A percentile compares a stretch with the other conserved stretches of the same genome.
Conservation (phyloP, 1,284 basidiomycete species). For the Cryptococcus sp. region DNA sequence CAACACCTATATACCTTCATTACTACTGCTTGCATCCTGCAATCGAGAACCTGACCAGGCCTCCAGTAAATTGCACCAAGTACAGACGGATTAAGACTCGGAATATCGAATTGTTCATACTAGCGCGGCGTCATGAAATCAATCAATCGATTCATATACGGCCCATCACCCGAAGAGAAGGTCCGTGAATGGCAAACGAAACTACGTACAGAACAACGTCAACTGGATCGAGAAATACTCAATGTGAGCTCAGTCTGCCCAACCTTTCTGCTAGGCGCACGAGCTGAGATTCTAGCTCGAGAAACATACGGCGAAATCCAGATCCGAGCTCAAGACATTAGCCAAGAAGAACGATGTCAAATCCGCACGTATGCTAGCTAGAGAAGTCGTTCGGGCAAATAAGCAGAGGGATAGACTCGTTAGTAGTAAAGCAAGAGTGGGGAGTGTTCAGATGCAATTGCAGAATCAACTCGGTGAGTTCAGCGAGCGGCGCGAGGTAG, state of each 20-base stretch:
- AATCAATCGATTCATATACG: slow-evolving; percentile 68
- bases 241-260: slow-evolving; percentile 63
- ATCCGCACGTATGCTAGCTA: slow-evolving; percentile 84
- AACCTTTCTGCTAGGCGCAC: slow-evolving; percentile 1
- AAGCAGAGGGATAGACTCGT: slow-evolving; percentile 92
- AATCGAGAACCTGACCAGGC: too few species aligned
- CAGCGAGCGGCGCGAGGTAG: not conserved
- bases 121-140: slow-evolving; percentile 47
- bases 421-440: slow-evolving; percentile 86
- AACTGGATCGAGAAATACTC: slow-evolving; percentile 84
- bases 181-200: slow-evolving; percentile 83
- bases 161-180: slow-evolving; percentile 87
- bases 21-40: too few species aligned
- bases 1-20: too few species aligned
- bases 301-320: slow-evolving; percentile 72
- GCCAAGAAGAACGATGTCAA: slow-evolving; percentile 89
- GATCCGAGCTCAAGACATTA: slow-evolving; percentile 78
- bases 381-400: slow-evolving; percentile 88
- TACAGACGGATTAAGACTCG: too few species aligned
- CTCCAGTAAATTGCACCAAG: too few species aligned
- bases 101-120: too few species aligned
- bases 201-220: slow-evolving; percentile 71
- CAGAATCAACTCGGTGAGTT: slow-evolving; percentile 87
- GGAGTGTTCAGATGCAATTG: slow-evolving; percentile 86
- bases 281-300: slow-evolving; percentile 62